Percentiles rank a stretch among this genome's conserved stretches.
Conservation (phyloP, 2,329 filamentous ascomycete genomes). For the Diaporthe nobilis region DNA sequence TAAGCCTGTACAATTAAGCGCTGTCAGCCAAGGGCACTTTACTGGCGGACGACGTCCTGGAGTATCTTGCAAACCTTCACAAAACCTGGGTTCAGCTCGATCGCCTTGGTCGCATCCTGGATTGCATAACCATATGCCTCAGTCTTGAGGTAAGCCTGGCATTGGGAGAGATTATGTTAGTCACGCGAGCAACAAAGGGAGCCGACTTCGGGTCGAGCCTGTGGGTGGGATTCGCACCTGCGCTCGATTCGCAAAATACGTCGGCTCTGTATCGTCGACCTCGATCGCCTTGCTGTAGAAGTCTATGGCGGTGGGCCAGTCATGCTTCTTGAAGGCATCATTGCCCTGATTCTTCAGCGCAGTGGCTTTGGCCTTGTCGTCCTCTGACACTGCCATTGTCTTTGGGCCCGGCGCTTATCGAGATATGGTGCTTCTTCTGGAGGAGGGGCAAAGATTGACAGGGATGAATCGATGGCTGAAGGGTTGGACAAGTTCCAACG, state of each 20-base stretch:
- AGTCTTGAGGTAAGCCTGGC: constrained; percentile 91
- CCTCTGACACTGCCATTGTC: constrained; percentile 55
- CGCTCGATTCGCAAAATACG: constrained; percentile 94
- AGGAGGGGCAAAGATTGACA: constrained; percentile 27
- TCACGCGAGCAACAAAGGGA: constrained; percentile 57
- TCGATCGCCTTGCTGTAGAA: constrained; percentile 91
- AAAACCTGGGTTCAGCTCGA: constrained; percentile 89
- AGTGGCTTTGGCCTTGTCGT: constrained; percentile 78
- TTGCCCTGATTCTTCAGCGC: constrained; percentile 95
- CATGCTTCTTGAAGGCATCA: constrained; percentile 88
- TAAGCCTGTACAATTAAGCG: constrained; percentile 75
- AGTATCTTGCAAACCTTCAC: constrained; percentile 77
- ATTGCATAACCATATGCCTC: constrained; percentile 96
- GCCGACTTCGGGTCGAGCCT: constrained; percentile 40
- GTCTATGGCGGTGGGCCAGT: constrained; percentile 87
- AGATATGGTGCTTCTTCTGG: background rate
- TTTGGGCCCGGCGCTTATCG: constrained; percentile 21
- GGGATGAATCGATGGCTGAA: constrained; percentile 21
- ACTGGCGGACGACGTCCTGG: background rate
- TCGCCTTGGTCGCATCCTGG: constrained; percentile 88
- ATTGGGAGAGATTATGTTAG: constrained; percentile 52
- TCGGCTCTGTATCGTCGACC: constrained; percentile 84
- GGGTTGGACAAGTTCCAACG: constrained; percentile 23
- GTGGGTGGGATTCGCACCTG: constrained; percentile 73
- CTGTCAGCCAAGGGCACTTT: constrained; percentile 31